Evolutionary conservation across 1,284 basidiomycete species (phyloP), one percentile per base, ranked within the genome.

Genomic region (Marasmius sp.): DNA sequence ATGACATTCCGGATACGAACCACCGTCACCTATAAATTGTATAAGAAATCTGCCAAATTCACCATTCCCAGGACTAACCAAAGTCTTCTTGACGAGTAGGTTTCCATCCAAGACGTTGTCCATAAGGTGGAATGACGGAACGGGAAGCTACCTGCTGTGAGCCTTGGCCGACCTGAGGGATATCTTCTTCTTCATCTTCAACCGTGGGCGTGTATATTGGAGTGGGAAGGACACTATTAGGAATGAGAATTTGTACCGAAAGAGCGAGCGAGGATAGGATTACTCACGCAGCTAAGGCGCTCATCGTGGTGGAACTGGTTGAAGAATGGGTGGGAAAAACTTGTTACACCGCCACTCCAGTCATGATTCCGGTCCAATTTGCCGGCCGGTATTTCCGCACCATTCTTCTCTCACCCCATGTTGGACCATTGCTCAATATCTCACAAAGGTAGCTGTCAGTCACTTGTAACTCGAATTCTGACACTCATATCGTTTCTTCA

Each of bases 1-100:
- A 81, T 97, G 95, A 74, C 96, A 98, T 80, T 99, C 97, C 0
- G 97, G 97, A 77, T 93, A 99, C 58, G 96, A 86, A 68, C 97
- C 97, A 66, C 97, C 97, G 71, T 95, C 94, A 56, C 88, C 91
- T 92, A 67, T 45, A 62, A 27, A 36, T 39, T 22, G 51, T 27
- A 64, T 38, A 67, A 57, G 65, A 36, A 65, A 52, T 18, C 39
- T 47, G 27, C 33, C 9, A 43, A 27, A 39, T 11, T 50, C 59
- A 43, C 27, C 43, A 62, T 51, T 1, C 0, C 47, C 20, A 34
- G 9, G n/a, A 76, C 84, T 50, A 67, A 90, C 91, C 93, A 77
- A 92, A 98, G 71, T 98, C 95, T 61, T 91, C 89, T 64, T 85
- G 84, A 20, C 83, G 82, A 48, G 84, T 84, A 20, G 97, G 97